Percentiles rank a stretch among this genome's conserved stretches.
Conservation (phyloP, 2,329 filamentous ascomycete genomes). For the Monosporascus sp. region DNA sequence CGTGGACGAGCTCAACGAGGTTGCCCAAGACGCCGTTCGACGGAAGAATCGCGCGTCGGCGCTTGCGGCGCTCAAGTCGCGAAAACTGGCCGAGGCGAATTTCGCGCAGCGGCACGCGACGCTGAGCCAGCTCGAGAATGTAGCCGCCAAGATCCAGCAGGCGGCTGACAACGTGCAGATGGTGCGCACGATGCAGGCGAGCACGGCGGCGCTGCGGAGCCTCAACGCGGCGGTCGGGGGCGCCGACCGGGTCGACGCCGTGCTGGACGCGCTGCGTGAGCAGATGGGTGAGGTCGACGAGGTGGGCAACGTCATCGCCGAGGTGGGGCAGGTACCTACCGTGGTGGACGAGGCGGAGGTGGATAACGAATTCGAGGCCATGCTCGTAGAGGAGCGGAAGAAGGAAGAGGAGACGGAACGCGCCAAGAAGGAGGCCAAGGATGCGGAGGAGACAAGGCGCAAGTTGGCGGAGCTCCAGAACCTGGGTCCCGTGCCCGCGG, state of each 20-base stretch:
- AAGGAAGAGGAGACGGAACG: constrained; percentile 42
- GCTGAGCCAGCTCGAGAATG: constrained; percentile 74
- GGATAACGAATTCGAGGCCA: constrained; percentile 76
- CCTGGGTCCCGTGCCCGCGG: constrained; percentile 28
- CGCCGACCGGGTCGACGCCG: constrained; percentile 65
- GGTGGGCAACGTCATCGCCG: constrained; percentile 69
- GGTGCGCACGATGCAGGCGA: constrained; percentile 75
- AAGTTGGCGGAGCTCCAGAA: constrained; percentile 45
- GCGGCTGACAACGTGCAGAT: constrained; percentile 81
- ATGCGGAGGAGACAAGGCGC: constrained; percentile 42
- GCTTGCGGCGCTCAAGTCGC: constrained; percentile 71
- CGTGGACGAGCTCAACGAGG: constrained; percentile 56
- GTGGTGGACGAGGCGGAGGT: constrained; percentile 74
- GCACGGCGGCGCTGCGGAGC: constrained; percentile 62
- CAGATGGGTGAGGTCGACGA: constrained; percentile 82
- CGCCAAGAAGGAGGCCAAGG: constrained; percentile 36
- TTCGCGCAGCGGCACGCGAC: constrained; percentile 67
- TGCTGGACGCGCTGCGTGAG: constrained; percentile 69
- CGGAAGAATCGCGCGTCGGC: constrained; percentile 71
- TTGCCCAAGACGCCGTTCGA: constrained; percentile 65
- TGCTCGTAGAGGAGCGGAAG: constrained; percentile 57
- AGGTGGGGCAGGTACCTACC: constrained; percentile 40
- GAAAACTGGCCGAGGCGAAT: constrained; percentile 73
- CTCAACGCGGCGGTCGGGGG: constrained; percentile 77
- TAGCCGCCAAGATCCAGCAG: constrained; percentile 77